Conservation (phyloP, 2,329 filamentous ascomycete genomes). For the Xylaria sp. region DNA sequence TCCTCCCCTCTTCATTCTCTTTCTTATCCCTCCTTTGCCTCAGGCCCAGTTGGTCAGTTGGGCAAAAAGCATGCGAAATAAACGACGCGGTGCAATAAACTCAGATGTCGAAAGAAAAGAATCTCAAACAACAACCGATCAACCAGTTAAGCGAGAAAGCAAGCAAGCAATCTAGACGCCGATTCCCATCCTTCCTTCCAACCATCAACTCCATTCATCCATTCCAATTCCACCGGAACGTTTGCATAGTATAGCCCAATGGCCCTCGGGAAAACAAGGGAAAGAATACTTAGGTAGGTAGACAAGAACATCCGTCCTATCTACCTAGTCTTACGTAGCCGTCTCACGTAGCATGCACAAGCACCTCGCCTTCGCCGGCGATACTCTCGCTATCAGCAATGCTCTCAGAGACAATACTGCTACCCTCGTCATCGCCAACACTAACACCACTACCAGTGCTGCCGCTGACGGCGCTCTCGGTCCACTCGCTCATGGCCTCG, state of each 20-base stretch:
- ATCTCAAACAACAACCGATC: not conserved
- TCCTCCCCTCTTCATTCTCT: not conserved
- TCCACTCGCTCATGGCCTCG: slow-evolving; percentile 61
- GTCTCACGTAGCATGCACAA: slow-evolving; percentile 50
- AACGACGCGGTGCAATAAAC: slow-evolving; percentile 1
- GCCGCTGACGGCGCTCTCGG: slow-evolving; percentile 55
- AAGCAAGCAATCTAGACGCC: slow-evolving; percentile 3
- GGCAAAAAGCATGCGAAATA: too few species aligned
- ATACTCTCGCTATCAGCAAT: slow-evolving; percentile 49
- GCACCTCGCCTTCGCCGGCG: slow-evolving; percentile 51
- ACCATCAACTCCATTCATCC: slow-evolving; percentile 11
- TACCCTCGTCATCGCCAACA: slow-evolving; percentile 27
- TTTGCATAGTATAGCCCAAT: not conserved
- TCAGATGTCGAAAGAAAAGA: not conserved
- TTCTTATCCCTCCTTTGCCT: not conserved
- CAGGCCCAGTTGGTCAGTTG: not conserved
- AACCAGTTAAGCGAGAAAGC: not conserved
- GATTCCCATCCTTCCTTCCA: not conserved
- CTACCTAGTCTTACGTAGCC: not conserved
- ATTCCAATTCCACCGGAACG: not conserved
- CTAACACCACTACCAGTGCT: slow-evolving; percentile 39
- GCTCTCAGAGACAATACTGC: slow-evolving; percentile 47
- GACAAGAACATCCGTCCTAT: slow-evolving; percentile 5
- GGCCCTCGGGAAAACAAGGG: not conserved
- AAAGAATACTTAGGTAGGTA: not conserved